Conservation (phyloP, 2,329 filamentous ascomycete species). For the Beauveria australis region DNA sequence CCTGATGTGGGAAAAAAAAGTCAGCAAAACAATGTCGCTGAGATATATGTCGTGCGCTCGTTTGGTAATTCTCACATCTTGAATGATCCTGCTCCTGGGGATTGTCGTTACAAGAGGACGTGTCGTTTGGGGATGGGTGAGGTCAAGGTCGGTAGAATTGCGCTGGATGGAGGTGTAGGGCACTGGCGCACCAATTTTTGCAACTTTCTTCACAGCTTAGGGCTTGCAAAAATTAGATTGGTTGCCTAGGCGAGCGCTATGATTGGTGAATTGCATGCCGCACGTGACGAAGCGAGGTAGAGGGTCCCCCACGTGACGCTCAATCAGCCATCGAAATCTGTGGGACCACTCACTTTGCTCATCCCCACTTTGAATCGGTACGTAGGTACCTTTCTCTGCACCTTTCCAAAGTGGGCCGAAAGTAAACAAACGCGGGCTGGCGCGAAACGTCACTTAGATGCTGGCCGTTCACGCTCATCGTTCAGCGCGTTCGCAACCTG, state of each 20-base stretch:
- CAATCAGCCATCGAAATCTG: background rate
- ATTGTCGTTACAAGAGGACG: slow-evolving; percentile 31
- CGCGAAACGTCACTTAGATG: slow-evolving; percentile 17
- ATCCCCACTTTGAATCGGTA: slow-evolving; percentile 12
- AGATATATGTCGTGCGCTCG: background rate
- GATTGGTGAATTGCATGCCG: slow-evolving; percentile 11
- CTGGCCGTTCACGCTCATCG: slow-evolving; percentile 3
- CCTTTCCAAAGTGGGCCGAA: slow-evolving; percentile 14
- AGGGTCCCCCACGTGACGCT: slow-evolving; percentile 8
- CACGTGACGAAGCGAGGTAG: slow-evolving; percentile 23
- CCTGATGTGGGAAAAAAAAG: slow-evolving; percentile 43
- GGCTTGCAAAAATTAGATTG: slow-evolving; percentile 34
- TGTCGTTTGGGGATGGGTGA: slow-evolving; percentile 30
- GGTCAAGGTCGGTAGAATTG: slow-evolving; percentile 28
- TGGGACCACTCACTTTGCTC: background rate
- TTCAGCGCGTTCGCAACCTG: slow-evolving; percentile 7
- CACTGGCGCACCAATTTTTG: slow-evolving; percentile 27
- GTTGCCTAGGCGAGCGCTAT: slow-evolving; percentile 21
- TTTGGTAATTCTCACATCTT: slow-evolving; percentile 31
- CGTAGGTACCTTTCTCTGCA: slow-evolving; percentile 12
- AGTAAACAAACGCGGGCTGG: slow-evolving; percentile 32
- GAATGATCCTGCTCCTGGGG: slow-evolving; percentile 33
- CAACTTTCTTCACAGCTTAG: slow-evolving; percentile 26
- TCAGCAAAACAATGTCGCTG: slow-evolving; percentile 9
- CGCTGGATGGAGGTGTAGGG: slow-evolving; percentile 30